Evolutionary conservation across 768 basidiomycete genomes (phyloP), one percentile per base, ranked within the genome.

Genomic region (Boletus edulis): DNA sequence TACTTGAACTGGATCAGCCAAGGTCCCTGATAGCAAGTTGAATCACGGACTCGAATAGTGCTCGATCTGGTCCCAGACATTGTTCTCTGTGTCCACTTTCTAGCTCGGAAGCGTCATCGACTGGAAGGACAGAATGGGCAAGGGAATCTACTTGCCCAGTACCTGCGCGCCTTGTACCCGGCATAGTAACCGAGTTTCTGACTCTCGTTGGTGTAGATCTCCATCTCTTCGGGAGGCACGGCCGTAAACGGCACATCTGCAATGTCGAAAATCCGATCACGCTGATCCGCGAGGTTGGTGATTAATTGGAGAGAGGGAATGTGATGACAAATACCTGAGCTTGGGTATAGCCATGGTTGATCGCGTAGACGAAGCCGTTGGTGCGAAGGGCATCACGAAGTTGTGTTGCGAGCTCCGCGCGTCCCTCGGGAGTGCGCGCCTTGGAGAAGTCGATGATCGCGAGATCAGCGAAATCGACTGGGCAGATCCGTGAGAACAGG

Each of bases 41-140:
- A 31, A 27, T 9, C 2, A 65, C 79, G 32, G 53, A 85, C 84
- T 70, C 58, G 78, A 81, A 60, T 86, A 86, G 37, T 81, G 75
- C 57, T 86, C 84, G 18, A 86, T 68, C 58, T 86, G 82, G 62
- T 87, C 85, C n/a, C 64, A 75, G 31, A 87, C 78, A 5, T 82
- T 81, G n/a, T 56, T 57, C 0, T 57, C 51, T 5, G 76, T 73
- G 43, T 80, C 80, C 22, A 86, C 78, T 49, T 81, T 79, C 85
- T 86, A 48, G 2, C n/a, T 34, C 37, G 31, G 4, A 41, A 45
- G 40, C 9, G 22, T 35, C 17, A 18, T 20, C 13, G 34, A 12
- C 27, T 5, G 11, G 31, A 24, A 12, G 31, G 41, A 46, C 9
- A 5, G 34, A 31, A 14, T 4, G 20, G 9, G 45, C 0, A 62